Conservation (phyloP, 768 basidiomycete species). For the Serpula lacrymans region DNA sequence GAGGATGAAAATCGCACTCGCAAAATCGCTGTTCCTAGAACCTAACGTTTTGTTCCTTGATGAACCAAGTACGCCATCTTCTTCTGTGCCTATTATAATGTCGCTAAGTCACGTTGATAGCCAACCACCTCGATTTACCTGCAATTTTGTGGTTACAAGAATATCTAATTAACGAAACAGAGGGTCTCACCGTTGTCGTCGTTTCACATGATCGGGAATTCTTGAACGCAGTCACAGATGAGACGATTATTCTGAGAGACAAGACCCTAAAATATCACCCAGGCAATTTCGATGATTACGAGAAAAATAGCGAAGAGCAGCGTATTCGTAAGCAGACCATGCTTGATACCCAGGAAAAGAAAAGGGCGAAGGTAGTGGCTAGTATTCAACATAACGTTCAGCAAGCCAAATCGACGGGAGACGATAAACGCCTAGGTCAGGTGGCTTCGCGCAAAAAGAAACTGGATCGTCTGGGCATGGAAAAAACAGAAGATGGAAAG, state of each 20-base stretch:
- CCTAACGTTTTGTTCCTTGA: constrained; percentile 59
- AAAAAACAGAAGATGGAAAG: constrained; percentile 30
- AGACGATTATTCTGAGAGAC: constrained; percentile 58
- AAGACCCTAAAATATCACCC: constrained; percentile 51
- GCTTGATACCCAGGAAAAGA: constrained; percentile 43
- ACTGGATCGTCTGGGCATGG: constrained; percentile 27
- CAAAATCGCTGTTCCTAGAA: constrained; percentile 53
- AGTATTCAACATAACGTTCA: constrained; percentile 51
- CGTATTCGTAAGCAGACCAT: constrained; percentile 41
- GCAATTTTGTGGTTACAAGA: constrained; percentile 53
- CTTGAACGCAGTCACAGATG: constrained; percentile 54
- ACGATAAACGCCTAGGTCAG: constrained; percentile 52
- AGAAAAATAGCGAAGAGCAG: constrained; percentile 42
- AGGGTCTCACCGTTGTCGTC: constrained; percentile 48
- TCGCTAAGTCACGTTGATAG: constrained; percentile 7
- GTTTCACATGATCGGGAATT: constrained; percentile 68
- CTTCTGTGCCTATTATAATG: constrained; percentile 26
- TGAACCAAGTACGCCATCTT: constrained; percentile 44
- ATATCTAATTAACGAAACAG: constrained; percentile 39
- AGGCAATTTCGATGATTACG: constrained; percentile 53
- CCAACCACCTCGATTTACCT: constrained; percentile 46
- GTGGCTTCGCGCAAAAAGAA: constrained; percentile 62
- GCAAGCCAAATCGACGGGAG: constrained; percentile 53
- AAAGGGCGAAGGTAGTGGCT: constrained; percentile 47
- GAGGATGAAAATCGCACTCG: constrained; percentile 58